A percentile compares a stretch with the other conserved stretches of the same genome.
phyloP scores from a whole-genome alignment of 768 basidiomycete genomes.

The Candolleomyces efflorescens region DNA sequence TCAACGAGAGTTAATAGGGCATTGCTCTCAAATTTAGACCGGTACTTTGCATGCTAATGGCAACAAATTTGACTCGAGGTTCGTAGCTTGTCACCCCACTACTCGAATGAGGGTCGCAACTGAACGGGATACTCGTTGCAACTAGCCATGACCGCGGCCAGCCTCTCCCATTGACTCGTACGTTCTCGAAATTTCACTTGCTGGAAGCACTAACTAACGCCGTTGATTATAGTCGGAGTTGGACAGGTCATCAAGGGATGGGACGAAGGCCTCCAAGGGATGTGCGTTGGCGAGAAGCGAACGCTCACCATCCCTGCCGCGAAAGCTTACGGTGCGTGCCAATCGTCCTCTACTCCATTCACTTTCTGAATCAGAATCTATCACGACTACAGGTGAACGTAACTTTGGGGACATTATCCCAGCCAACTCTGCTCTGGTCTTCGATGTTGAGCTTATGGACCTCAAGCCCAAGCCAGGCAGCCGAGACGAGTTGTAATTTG shows the following conservation, averaged over 20 bases:
- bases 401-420: conserved; percentile 81
- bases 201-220: background rate
- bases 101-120: background rate
- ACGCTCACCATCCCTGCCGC: conserved; percentile 79
- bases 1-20: background rate
- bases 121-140: background rate
- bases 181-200: background rate
- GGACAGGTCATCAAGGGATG: conserved; percentile 85
- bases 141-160: conserved; percentile 50
- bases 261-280: conserved; percentile 78
- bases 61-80: conserved; percentile 89
- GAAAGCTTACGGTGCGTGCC: conserved; percentile 75
- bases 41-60: conserved; percentile 76
- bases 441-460: conserved; percentile 79
- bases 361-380: background rate
- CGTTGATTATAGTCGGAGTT: conserved; percentile 51
- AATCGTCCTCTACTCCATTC: background rate
- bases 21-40: conserved; percentile 41
- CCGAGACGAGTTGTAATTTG: conserved; percentile 52
- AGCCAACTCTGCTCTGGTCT: conserved; percentile 72
- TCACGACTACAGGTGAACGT: conserved; percentile 47
- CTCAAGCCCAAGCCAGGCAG: conserved; percentile 40
- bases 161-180: conserved; percentile 78
- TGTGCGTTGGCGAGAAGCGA: conserved; percentile 88
- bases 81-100: conserved; percentile 14